A percentile compares a stretch with the other conserved stretches of the same genome.
Evolutionary conservation across 495 filamentous ascomycete genomes (phyloP).

Genomic region (Penicillium soppii): DNA sequence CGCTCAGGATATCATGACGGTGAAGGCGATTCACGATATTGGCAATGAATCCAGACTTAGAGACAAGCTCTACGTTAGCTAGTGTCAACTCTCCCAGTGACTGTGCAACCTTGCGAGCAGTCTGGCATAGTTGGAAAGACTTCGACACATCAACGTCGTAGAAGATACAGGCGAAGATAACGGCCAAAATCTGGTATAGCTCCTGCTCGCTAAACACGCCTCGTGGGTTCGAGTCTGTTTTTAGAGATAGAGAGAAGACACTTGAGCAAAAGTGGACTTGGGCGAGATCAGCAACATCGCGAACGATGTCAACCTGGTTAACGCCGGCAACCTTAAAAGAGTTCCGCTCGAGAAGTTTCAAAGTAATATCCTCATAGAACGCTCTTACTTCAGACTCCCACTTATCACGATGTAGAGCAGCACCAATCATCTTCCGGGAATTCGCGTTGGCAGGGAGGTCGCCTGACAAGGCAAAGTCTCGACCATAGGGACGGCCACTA

Average conservation of each 20-base stretch:
- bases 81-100: slow-evolving; percentile 62
- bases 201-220: slow-evolving; percentile 58
- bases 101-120: slow-evolving; percentile 51
- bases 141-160: slow-evolving; percentile 64
- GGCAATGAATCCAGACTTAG: slow-evolving; percentile 48
- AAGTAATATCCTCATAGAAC: slow-evolving; percentile 54
- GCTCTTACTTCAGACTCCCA: slow-evolving; percentile 50
- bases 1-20: slow-evolving; percentile 47
- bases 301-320: slow-evolving; percentile 63
- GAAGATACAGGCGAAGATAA: slow-evolving; percentile 63
- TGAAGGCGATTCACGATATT: slow-evolving; percentile 44
- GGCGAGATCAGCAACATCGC: slow-evolving; percentile 61
- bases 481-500: slow-evolving; percentile 39
- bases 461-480: slow-evolving; percentile 56
- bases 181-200: slow-evolving; percentile 57
- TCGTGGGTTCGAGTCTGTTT: slow-evolving; percentile 56
- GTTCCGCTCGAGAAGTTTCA: slow-evolving; percentile 48
- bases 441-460: slow-evolving; percentile 46
- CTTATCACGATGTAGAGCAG: slow-evolving; percentile 48
- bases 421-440: slow-evolving; percentile 48
- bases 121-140: slow-evolving; percentile 60
- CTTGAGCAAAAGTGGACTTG: slow-evolving; percentile 60
- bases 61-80: slow-evolving; percentile 60
- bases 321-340: slow-evolving; percentile 50
- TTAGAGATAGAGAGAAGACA: slow-evolving; percentile 63